These are phyloP conservation scores for Fraxinus latifolia DNA, from an alignment of 305 asterid genomes.

Conservation along the genomic window DNA sequence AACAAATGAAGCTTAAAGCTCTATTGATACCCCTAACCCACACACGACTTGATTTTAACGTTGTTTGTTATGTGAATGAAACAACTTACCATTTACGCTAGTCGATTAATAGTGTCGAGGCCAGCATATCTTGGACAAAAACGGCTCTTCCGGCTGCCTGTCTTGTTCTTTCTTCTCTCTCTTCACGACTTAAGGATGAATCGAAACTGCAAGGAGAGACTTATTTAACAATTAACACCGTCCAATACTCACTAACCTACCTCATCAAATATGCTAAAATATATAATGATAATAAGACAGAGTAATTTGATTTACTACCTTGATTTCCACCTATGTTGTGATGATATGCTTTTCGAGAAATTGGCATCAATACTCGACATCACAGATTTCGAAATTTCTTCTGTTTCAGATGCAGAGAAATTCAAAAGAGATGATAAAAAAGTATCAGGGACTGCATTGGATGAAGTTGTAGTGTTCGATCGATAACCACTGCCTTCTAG, in stretches of 20 bases:
- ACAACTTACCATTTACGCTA: conserved; percentile 32
- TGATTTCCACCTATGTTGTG: conserved; percentile 59
- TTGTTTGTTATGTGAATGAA: conserved; percentile 11
- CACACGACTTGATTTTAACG: conserved; percentile 10
- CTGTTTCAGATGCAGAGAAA: conserved; percentile 63
- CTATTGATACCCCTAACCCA: neutral
- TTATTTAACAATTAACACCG: neutral
- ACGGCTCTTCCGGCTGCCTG: conserved; percentile 67
- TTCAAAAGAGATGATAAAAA: conserved; percentile 66
- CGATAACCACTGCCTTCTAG: conserved; percentile 60
- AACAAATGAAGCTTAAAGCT: neutral
- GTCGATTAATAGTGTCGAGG: conserved; percentile 58
- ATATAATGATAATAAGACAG: neutral
- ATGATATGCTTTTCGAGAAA: conserved; percentile 34
- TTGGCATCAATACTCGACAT: conserved; percentile 58
- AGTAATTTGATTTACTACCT: conserved; percentile 41
- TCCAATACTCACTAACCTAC: neutral
- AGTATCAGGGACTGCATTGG: conserved; percentile 52
- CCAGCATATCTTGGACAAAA: conserved; percentile 69
- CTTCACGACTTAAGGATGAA: conserved; percentile 66
- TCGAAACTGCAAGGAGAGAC: conserved; percentile 46
- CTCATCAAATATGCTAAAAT: neutral
- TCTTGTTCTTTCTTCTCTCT: conserved; percentile 57
- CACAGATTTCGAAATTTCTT: conserved; percentile 65
- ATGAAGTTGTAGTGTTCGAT: conserved; percentile 43